Evolutionary conservation across 2,329 filamentous ascomycete species (phyloP).

Genomic region (Pezicula neosporulosa): DNA sequence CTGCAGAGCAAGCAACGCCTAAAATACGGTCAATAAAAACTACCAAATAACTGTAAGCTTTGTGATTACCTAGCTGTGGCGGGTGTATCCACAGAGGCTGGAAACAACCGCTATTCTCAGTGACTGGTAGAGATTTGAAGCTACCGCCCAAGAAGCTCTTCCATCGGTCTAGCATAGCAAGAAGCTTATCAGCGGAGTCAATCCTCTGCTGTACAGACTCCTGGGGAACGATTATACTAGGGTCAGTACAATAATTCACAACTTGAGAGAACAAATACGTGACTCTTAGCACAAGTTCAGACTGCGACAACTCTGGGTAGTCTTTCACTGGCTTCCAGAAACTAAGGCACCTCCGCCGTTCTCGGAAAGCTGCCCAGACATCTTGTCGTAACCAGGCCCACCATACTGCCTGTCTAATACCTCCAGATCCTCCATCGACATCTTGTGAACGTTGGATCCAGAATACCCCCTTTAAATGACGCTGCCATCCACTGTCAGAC

Average conservation of each 20-base stretch:
- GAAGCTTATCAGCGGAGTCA: constrained; percentile 39
- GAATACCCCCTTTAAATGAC: constrained; percentile 61
- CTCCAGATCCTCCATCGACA: constrained; percentile 55
- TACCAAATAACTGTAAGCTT: constrained; percentile 20
- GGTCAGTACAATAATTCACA: constrained; percentile 53
- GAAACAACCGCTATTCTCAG: constrained; percentile 32
- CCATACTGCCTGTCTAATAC: constrained; percentile 56
- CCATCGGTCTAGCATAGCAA: constrained; percentile 49
- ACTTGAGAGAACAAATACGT: constrained; percentile 53
- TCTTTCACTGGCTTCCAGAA: constrained; percentile 53
- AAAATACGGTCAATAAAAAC: too few relatives aligned
- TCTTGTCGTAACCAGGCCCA: constrained; percentile 66
- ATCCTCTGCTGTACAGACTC: constrained; percentile 36
- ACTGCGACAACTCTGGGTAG: constrained; percentile 42
- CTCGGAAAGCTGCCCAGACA: constrained; percentile 60
- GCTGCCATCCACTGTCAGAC: constrained; percentile 51
- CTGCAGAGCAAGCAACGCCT: constrained; percentile 37
- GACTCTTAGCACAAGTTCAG: constrained; percentile 50
- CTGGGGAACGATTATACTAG: constrained; percentile 6
- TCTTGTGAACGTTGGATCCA: constrained; percentile 62
- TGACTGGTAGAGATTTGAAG: constrained; percentile 35
- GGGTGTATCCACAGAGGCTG: constrained; percentile 49
- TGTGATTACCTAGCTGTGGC: constrained; percentile 37
- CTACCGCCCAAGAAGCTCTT: constrained; percentile 23
- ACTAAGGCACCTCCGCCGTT: constrained; percentile 50